Conservation (phyloP, 306 rosid species). For the Prunus armeniaca region DNA sequence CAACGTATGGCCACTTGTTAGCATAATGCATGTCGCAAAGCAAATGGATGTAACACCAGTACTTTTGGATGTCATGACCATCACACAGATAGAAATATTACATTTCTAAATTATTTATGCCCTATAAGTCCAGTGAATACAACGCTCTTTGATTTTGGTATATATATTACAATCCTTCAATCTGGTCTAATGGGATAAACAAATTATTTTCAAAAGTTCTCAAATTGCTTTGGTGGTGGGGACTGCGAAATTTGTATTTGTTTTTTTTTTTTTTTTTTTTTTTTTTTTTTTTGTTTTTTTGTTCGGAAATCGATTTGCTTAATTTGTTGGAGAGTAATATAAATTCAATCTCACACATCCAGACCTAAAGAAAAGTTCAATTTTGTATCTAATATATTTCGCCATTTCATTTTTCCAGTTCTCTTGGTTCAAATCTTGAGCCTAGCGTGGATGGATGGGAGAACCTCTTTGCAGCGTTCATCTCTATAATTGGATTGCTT, state of each 20-base stretch:
- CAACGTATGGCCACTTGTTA: conserved; percentile 17
- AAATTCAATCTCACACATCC: conserved; percentile 13
- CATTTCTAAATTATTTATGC: no score
- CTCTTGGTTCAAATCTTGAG: conserved; percentile 25
- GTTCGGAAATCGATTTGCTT: no score
- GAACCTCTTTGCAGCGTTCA: conserved; percentile 9
- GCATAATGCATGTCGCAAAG: background rate
- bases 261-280: background rate
- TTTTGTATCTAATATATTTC: no score
- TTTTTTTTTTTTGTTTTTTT: background rate
- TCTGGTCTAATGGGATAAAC: conserved; percentile 11
- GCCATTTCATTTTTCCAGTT: background rate
- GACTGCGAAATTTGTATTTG: conserved; percentile 24
- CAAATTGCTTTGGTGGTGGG: conserved; percentile 39
- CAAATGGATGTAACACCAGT: background rate
- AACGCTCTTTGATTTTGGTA: conserved; percentile 23
- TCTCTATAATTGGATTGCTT: conserved; percentile 28
- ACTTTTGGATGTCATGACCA: background rate
- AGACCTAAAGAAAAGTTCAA: conserved; percentile 11
- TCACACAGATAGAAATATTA: no score
- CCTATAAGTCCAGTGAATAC: no score
- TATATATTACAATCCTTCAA: conserved; percentile 24
- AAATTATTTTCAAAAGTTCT: conserved; percentile 17
- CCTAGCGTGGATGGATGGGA: conserved; percentile 24
- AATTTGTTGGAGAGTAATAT: background rate